These are phyloP conservation scores for Carex cristatella DNA, from an alignment of 176 grass and related monocot genomes.

Conservation along the genomic window DNA sequence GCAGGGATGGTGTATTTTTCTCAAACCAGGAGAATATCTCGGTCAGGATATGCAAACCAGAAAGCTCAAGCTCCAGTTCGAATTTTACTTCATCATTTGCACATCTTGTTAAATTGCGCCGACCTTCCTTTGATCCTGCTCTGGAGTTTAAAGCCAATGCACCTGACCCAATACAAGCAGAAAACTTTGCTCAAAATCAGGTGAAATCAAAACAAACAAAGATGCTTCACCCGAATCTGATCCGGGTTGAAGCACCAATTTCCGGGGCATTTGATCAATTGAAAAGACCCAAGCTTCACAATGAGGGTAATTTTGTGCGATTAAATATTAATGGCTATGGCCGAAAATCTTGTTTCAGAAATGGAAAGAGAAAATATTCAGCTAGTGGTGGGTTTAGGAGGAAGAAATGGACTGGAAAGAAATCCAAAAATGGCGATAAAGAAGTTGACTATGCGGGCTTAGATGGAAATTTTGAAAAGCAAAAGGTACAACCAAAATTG, in stretches of 20 bases:
- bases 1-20: slow-evolving; percentile 5
- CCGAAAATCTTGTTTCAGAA: slow-evolving; percentile 55
- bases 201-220: slow-evolving; percentile 44
- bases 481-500: slow-evolving; percentile 19
- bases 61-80: not conserved
- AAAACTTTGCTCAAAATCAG: not conserved
- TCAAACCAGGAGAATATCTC: slow-evolving; percentile 13
- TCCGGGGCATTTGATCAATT: slow-evolving; percentile 15
- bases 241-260: slow-evolving; percentile 30
- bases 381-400: slow-evolving; percentile 42
- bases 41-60: not conserved
- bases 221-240: slow-evolving; percentile 62
- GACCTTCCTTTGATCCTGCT: slow-evolving; percentile 51
- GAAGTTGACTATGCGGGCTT: slow-evolving; percentile 44
- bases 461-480: slow-evolving; percentile 36
- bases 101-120: slow-evolving; percentile 58
- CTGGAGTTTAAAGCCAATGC: slow-evolving; percentile 17
- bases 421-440: slow-evolving; percentile 11
- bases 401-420: slow-evolving; percentile 27
- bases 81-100: slow-evolving; percentile 46
- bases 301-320: slow-evolving; percentile 81
- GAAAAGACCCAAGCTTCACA: slow-evolving; percentile 43
- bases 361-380: slow-evolving; percentile 40
- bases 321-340: slow-evolving; percentile 90
- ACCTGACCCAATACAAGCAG: not conserved